phyloP scores from a whole-genome alignment of 257 asterid genomes.

The Forsythia suspensa region DNA sequence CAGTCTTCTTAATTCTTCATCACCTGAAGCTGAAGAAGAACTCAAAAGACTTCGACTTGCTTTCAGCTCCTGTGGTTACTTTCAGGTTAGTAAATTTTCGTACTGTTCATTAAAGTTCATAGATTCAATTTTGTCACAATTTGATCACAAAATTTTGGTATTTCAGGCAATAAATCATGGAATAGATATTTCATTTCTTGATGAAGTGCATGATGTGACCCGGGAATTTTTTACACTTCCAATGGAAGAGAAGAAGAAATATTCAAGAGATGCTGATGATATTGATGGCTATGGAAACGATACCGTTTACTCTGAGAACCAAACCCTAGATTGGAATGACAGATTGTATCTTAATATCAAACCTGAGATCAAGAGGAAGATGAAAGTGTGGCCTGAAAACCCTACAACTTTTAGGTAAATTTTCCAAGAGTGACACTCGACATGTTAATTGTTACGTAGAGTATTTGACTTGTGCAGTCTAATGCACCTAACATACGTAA shows the following conservation, averaged over 20 bases:
- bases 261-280: slow-evolving; percentile 27
- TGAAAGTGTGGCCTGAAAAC: slow-evolving; percentile 40
- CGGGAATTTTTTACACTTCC: slow-evolving; percentile 40
- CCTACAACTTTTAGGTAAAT: slow-evolving; percentile 36
- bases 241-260: slow-evolving; percentile 40
- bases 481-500: too few relatives aligned
- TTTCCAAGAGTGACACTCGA: background rate
- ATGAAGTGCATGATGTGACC: slow-evolving; percentile 26
- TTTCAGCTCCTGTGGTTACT: slow-evolving; percentile 33
- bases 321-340: slow-evolving; percentile 33
- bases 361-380: slow-evolving; percentile 25
- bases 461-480: too few relatives aligned
- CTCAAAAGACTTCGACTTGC: slow-evolving; percentile 27
- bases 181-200: slow-evolving; percentile 27
- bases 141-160: background rate
- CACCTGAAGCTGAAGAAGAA: slow-evolving; percentile 28
- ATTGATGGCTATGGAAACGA: slow-evolving; percentile 43
- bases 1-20: slow-evolving; percentile 31
- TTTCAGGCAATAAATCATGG: slow-evolving; percentile 42
- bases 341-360: slow-evolving; percentile 32
- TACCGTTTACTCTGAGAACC: slow-evolving; percentile 25
- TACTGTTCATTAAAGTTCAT: background rate
- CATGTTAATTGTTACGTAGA: too few relatives aligned
- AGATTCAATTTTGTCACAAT: background rate
- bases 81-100: slow-evolving; percentile 29